Percentiles rank a stretch among this genome's conserved stretches.
These are phyloP conservation scores for Pseudogymnoascus sp. DNA, from an alignment of 2,329 filamentous ascomycete species.

Conservation along the genomic window DNA sequence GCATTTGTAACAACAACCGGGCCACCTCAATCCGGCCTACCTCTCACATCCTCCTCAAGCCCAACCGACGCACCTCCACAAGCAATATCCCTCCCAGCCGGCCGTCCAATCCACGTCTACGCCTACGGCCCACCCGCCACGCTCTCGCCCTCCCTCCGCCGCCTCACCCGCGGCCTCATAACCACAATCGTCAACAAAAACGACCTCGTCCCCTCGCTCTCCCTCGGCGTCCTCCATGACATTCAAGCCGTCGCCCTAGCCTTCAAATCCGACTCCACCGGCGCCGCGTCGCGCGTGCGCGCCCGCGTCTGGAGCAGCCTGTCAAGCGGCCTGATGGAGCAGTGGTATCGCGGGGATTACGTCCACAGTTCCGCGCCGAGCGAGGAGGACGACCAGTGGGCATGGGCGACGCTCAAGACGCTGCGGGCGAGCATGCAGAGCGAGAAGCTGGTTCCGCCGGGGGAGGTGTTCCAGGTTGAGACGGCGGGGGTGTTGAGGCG, in stretches of 20 bases:
- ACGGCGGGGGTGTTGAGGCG: conserved; percentile 57
- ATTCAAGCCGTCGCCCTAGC: conserved; percentile 63
- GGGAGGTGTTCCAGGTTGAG: conserved; percentile 67
- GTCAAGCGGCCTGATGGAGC: conserved; percentile 50
- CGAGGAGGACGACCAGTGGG: conserved; percentile 59
- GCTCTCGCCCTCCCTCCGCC: conserved; percentile 60
- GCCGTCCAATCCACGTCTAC: conserved; percentile 68
- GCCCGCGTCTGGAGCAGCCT: conserved; percentile 58
- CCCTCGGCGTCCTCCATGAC: conserved; percentile 65
- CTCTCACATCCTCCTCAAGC: conserved; percentile 43
- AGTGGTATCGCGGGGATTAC: conserved; percentile 45
- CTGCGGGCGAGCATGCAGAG: conserved; percentile 60
- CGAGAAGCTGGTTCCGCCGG: conserved; percentile 63
- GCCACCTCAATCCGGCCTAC: conserved; percentile 31
- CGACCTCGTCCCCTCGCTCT: conserved; percentile 66
- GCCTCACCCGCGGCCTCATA: conserved; percentile 63
- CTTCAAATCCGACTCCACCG: conserved; percentile 62
- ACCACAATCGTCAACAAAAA: conserved; percentile 66
- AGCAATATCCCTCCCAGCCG: conserved; percentile 49
- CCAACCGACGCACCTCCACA: conserved; percentile 11
- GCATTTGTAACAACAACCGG: conserved; percentile 52
- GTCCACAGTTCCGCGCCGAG: conserved; percentile 25
- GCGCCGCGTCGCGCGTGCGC: conserved; percentile 58
- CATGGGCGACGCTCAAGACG: conserved; percentile 55
- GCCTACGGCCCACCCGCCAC: conserved; percentile 68